Conservation (phyloP, 176 grass and related monocot genomes). For the Tillandsia fasciculata region DNA sequence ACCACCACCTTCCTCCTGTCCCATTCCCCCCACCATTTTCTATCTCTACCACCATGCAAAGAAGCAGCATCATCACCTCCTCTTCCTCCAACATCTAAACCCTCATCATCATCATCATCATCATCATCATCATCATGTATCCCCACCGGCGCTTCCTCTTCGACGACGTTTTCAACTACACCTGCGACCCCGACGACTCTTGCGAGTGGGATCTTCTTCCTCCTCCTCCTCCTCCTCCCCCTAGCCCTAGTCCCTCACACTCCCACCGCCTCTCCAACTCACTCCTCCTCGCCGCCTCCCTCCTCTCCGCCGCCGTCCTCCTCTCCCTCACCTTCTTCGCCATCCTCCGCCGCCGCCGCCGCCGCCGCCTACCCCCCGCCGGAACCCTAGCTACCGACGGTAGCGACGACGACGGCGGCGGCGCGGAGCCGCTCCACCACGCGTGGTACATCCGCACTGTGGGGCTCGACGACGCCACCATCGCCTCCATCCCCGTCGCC, state of each 20-base stretch:
- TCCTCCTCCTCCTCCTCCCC: not conserved
- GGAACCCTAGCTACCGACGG: not conserved
- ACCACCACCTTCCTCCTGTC: no score
- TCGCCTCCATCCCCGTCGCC: slow-evolving; percentile 50
- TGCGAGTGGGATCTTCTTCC: not conserved
- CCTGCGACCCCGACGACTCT: no score
- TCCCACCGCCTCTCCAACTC: not conserved
- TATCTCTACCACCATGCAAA: no score
- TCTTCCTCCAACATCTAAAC: no score
- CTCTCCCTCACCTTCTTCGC: slow-evolving; percentile 31
- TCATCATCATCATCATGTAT: no score
- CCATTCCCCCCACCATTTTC: no score
- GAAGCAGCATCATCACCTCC: no score
- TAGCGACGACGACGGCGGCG: slow-evolving; percentile 4
- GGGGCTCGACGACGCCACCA: slow-evolving; percentile 66
- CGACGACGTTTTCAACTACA: no score
- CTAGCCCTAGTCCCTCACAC: not conserved
- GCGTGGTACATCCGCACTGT: slow-evolving; percentile 81
- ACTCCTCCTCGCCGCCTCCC: slow-evolving; percentile 14
- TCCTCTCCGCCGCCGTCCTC: slow-evolving; percentile 33
- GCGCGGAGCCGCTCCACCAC: slow-evolving; percentile 38
- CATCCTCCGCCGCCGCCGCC: slow-evolving; percentile 28
- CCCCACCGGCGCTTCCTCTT: no score
- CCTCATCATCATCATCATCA: no score
- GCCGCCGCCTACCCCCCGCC: not conserved